Base-by-base conservation (phyloP, 163 green algal species). In the Scenedesmus sp. region DNA sequence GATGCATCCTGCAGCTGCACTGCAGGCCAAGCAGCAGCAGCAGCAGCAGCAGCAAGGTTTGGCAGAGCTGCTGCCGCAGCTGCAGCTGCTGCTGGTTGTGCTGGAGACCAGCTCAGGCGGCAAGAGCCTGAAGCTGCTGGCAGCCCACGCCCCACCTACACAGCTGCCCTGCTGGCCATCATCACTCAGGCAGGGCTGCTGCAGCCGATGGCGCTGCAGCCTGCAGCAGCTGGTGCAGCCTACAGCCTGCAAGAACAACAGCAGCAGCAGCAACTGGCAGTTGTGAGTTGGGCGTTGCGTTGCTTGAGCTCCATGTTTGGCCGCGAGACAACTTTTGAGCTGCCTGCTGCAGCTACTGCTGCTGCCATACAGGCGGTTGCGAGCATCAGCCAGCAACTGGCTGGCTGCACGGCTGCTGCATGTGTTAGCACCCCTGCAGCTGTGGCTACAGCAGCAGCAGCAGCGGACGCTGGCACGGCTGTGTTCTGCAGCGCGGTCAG, bases 31-130 rank as follows among this genome's bases (percentile, higher is more conserved):
- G 61, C 84, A 70, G 61, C 84, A 81, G 84, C 84, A 70, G 82
- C 53, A 87, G 53, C 35, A 73, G 61, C 61, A 73, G 61, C 61
- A 73, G 61, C 35, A n/a, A 35, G 15, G 37, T 26, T 1, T 18
- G 30, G 65, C 65, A 18, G 12, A 40, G 46, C 40, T 83, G 46
- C 30, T 89, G 68, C 12, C 61, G 24, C 26, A 44, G 44, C 68
- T 89, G 68, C 85, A 83, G 85, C 65, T 89, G 65, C 85, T 89
- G 65, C 68, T 89, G 43, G 85, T 89, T 44, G 13, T 89, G 44
- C 76, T 83, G 5, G 85, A 89, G 30, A 49, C 9, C 0, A 56
- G 43, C 35, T 16, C 20, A 37, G 85, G 85, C 26, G 16, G 7
- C 12, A 89, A 37, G 68, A 42, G 24, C 16, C 40, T 89, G 3